Evolutionary conservation across 805 yeast genomes (phyloP), one percentile per base, ranked within the genome.

Genomic region (Monosporozyma servazzii): DNA sequence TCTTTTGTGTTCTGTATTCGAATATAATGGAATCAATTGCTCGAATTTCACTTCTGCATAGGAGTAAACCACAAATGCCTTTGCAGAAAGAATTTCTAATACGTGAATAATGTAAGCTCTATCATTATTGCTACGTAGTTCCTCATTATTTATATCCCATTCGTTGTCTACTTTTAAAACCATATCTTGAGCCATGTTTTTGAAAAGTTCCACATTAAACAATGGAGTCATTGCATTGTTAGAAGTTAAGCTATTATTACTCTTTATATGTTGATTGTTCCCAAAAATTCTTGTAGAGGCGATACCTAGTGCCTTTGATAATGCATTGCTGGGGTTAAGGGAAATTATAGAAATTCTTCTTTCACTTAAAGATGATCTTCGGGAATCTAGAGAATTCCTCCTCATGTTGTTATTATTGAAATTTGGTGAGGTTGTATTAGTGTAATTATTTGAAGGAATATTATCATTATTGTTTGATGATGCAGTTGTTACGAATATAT

Each of bases 251-350:
- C 23, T 23, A 31, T 45, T 5, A 33, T 45, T 27, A 18, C 21
- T 30, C 10, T 44, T 45, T 5, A 15, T 13, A 20, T 45, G 23
- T 33, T 31, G 29, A 33, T 30, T 45, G 37, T 54, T 68, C 10
- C 96, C 96, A 70, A 90, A 89, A 36, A 91, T 71, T 56, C 96
- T 78, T 48, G 89, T 86, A 0, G 96, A 85, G 0, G 97, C 96
- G 65, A 88, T 77, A 7, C 88, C 87, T 50, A 91, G 71, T 0
- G 97, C 98, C 59, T 84, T 84, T 1, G 90, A 84, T 51, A 93
- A 76, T 0, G 98, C 96, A 66, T 83, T 88, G 0, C 96, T 81
- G 9, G 97, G 96, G 21, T 82, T 77, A 37, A 85, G 61, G 5
- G 73, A 80, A 0, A 88, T 79, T 33, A 84, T 79, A 0, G 88